phyloP scores from a whole-genome alignment of 352 stramenopile genomes.

The Phytophthora ramorum region DNA sequence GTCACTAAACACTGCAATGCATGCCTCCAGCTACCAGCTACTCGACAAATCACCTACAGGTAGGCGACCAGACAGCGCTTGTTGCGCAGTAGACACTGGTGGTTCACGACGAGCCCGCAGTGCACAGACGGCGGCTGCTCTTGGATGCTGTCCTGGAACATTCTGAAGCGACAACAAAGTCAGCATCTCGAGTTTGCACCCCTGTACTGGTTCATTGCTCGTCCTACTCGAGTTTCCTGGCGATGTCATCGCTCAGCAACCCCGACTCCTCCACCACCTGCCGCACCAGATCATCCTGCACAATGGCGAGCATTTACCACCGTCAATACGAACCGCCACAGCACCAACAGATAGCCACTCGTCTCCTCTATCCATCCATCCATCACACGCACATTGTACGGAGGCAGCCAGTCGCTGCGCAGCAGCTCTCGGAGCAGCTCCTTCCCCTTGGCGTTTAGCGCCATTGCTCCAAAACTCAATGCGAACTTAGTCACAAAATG shows the following conservation, averaged over 20 bases:
- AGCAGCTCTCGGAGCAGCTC: constrained; percentile 91
- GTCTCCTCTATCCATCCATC: constrained; percentile 9
- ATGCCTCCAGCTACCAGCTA: neutral
- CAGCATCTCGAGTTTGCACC: neutral
- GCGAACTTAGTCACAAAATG: neutral
- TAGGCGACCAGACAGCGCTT: constrained; percentile 92
- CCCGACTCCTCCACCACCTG: constrained; percentile 82
- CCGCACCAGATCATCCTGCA: constrained; percentile 82
- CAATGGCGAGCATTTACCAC: neutral
- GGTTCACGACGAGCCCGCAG: constrained; percentile 87
- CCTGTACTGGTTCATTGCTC: neutral
- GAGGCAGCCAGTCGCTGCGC: constrained; percentile 92
- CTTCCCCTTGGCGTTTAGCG: constrained; percentile 77
- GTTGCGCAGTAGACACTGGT: constrained; percentile 91
- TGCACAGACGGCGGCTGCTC: constrained; percentile 68
- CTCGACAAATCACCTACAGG: constrained; percentile 47
- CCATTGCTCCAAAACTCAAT: constrained; percentile 50
- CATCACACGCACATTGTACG: constrained; percentile 85
- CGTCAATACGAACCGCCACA: neutral
- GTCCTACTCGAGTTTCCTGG: constrained; percentile 71
- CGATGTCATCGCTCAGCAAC: constrained; percentile 73
- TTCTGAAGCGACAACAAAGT: constrained; percentile 37
- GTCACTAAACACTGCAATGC: neutral
- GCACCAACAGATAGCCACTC: neutral
- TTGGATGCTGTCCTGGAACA: constrained; percentile 64